Evolutionary conservation across 208 protist species (phyloP).

Genomic region (Leishmania lainsoni): DNA sequence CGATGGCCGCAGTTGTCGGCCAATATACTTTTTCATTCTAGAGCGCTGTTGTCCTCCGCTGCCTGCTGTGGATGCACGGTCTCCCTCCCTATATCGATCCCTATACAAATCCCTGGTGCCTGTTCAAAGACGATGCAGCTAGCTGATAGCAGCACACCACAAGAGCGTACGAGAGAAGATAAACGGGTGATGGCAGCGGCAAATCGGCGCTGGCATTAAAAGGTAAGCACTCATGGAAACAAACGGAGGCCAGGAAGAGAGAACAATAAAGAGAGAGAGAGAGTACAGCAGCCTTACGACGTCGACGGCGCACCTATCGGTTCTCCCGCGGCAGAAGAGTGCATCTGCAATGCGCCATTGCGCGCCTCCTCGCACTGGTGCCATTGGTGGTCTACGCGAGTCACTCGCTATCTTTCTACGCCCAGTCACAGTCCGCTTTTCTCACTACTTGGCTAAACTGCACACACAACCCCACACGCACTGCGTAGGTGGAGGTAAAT

Average conservation of each 20-base stretch:
- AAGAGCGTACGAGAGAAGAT: not conserved
- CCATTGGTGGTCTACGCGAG: not conserved
- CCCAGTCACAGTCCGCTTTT: too few relatives aligned
- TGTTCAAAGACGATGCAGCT: not conserved
- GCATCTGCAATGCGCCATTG: not conserved
- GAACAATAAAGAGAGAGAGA: not conserved
- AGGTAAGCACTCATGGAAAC: not conserved
- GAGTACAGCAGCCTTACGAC: not conserved
- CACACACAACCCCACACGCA: not conserved
- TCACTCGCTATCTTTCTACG: not conserved
- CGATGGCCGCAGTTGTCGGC: slow-evolving; percentile 70
- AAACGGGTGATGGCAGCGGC: not conserved
- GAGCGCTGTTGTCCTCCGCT: not conserved
- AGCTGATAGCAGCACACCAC: not conserved
- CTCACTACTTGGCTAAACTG: not conserved
- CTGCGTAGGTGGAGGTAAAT: not conserved
- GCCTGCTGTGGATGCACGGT: not conserved
- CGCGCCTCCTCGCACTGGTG: not conserved
- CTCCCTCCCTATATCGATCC: not conserved
- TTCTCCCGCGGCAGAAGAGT: too few relatives aligned
- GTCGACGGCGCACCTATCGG: not conserved
- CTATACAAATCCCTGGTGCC: not conserved
- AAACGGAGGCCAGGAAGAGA: not conserved
- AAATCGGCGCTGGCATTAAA: not conserved
- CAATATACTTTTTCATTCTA: slow-evolving; percentile 73